Conservation (phyloP, 140 eudicot genomes). For the Stevia rebaudiana region DNA sequence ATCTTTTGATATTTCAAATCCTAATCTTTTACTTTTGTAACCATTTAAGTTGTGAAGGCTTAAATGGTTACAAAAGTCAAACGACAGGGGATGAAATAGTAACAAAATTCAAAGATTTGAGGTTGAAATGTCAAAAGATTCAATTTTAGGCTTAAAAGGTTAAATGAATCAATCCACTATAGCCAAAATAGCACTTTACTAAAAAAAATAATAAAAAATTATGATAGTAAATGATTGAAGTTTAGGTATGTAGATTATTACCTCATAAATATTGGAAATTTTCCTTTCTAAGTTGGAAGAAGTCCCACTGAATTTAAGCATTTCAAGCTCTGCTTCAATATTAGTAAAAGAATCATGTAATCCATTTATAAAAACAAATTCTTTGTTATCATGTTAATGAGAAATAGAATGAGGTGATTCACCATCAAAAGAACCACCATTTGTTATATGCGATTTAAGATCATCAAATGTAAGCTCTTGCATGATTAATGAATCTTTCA, state of each 20-base stretch:
- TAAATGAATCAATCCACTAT: too few species aligned
- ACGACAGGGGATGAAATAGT: too few species aligned
- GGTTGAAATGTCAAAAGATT: too few species aligned
- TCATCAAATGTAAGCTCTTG: constrained; percentile 50
- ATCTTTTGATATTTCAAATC: too few species aligned
- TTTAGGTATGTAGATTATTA: constrained; percentile 13
- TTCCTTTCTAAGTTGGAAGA: constrained; percentile 47
- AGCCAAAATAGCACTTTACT: too few species aligned
- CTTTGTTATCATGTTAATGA: constrained; percentile 18
- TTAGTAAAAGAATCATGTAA: constrained; percentile 43
- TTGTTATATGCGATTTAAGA: constrained; percentile 33
- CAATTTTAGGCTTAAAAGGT: too few species aligned
- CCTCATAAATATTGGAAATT: constrained; percentile 48
- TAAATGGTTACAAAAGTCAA: too few species aligned
- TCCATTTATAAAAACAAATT: constrained; percentile 20
- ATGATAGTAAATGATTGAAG: not conserved
- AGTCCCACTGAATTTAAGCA: constrained; percentile 61
- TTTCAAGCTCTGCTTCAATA: constrained; percentile 90
- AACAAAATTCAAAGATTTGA: too few species aligned
- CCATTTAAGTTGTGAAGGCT: too few species aligned
- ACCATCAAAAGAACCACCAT: constrained; percentile 19
- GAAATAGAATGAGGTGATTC: constrained; percentile 29
- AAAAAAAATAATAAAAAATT: too few species aligned
- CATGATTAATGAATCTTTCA: constrained; percentile 71
- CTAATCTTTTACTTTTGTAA: too few species aligned